These are phyloP conservation scores for Trametes cinnabarina DNA, from an alignment of 768 basidiomycete genomes.

Conservation along the genomic window DNA sequence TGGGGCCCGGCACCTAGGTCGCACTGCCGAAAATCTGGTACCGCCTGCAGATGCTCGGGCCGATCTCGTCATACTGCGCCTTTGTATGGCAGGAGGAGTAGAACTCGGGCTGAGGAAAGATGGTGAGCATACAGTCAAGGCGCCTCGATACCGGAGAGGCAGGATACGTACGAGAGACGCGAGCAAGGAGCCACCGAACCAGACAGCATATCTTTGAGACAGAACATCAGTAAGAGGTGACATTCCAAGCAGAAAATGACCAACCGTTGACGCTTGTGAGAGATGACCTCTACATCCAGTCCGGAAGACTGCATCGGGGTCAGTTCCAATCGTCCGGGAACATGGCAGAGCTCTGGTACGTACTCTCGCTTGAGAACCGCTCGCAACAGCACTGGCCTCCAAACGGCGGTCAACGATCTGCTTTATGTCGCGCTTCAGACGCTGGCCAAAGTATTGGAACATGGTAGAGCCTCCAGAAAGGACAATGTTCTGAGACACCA, in stretches of 20 bases:
- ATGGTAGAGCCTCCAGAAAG: conserved; percentile 96
- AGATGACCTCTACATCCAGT: conserved; percentile 97
- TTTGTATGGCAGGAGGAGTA: conserved; percentile 93
- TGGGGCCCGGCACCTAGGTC: conserved; percentile 43
- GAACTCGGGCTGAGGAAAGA: conserved; percentile 79
- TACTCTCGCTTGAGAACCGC: conserved; percentile 77
- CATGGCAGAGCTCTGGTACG: no score
- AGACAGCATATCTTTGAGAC: conserved; percentile 76
- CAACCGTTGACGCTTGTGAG: conserved; percentile 94
- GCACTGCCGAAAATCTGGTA: conserved; percentile 94
- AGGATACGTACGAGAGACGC: conserved; percentile 76
- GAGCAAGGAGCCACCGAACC: conserved; percentile 95
- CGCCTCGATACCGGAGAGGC: background rate
- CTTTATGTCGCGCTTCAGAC: conserved; percentile 93
- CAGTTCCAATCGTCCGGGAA: background rate
- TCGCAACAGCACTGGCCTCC: conserved; percentile 68
- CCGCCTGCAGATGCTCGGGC: conserved; percentile 86
- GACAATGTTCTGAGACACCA: conserved; percentile 77
- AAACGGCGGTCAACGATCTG: conserved; percentile 90
- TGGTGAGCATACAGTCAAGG: background rate
- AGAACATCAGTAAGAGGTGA: conserved; percentile 1
- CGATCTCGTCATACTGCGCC: conserved; percentile 91
- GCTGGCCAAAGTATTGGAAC: conserved; percentile 98
- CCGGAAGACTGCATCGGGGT: conserved; percentile 71
- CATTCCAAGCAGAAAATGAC: background rate